Percentiles rank a stretch among this genome's conserved stretches.
phyloP scores from a whole-genome alignment of 108 stramenopile genomes.

The Cyclotella baltica region DNA sequence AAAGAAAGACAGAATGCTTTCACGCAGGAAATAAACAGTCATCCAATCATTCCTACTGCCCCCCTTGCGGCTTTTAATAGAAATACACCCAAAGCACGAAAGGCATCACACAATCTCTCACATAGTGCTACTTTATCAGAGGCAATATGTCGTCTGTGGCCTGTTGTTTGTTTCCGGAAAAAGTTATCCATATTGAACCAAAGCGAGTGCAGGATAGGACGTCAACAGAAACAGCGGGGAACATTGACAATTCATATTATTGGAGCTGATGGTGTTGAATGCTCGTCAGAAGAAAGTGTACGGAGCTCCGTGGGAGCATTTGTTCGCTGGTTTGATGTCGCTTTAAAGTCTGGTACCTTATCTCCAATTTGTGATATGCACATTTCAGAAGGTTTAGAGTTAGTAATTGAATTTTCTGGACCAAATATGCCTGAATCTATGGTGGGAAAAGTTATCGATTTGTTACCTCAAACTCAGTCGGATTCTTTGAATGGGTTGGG shows the following conservation, averaged over 20 bases:
- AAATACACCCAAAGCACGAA: conserved; percentile 60
- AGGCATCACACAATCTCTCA: conserved; percentile 68
- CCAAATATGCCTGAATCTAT: conserved; percentile 59
- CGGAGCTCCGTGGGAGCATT: conserved; percentile 66
- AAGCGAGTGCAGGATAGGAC: conserved; percentile 2
- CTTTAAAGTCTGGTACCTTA: conserved; percentile 34
- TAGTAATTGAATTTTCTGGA: conserved; percentile 71
- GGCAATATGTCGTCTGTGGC: conserved; percentile 65
- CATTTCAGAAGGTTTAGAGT: background rate
- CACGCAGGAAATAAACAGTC: conserved; percentile 14
- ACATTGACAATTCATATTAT: conserved; percentile 71
- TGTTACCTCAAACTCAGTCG: conserved; percentile 41
- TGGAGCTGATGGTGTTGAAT: conserved; percentile 84
- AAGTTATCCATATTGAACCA: conserved; percentile 16
- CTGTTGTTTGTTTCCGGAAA: conserved; percentile 42
- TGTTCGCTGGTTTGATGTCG: conserved; percentile 72
- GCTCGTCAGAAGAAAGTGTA: conserved; percentile 64
- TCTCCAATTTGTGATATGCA: background rate
- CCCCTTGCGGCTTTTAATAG: conserved; percentile 65
- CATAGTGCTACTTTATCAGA: conserved; percentile 84
- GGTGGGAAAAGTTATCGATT: conserved; percentile 37
- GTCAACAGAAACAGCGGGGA: conserved; percentile 5
- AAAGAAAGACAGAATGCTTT: conserved; percentile 3
- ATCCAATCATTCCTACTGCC: conserved; percentile 57
- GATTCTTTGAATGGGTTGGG: conserved; percentile 22